Evolutionary conservation across 2,329 filamentous ascomycete species (phyloP), one percentile per base, ranked within the genome.

Genomic region (Alternaria incomplexa): DNA sequence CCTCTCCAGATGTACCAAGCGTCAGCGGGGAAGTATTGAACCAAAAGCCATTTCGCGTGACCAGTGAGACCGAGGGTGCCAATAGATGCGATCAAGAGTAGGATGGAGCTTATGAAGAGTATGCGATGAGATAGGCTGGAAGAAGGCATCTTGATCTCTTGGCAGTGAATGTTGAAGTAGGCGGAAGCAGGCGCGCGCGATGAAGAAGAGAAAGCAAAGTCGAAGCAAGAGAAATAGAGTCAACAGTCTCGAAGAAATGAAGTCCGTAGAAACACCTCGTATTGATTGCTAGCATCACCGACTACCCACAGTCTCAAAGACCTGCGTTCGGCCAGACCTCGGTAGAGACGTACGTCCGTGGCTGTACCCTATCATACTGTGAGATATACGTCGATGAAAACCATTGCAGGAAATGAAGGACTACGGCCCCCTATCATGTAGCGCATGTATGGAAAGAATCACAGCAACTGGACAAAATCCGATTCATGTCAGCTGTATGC

Each of bases 1-100:
- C 25, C 44, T 17, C 45, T 57, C 55, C 55, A 57, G 6, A 57
- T 25, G 45, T 57, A 57, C 55, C 55, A 57, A 20, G 20, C 30
- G 12, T 28, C 28, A n/a, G 20, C 28, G 10, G 55, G 44, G 20
- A 57, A 30, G 25, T 50, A 50, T 30, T n/a, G 44, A 12, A 15
- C 45, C 13, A 57, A 10, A 11, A 50, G 28, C 55, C 55, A 57
- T 36, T 43, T 48, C n/a, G 55, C 22, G 9, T 57, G 55, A 22
- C 44, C 20, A 9, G 55, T 48, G 13, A 57, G n/a, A 20, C 55
- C 28, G 12, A 57, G 15, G 15, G 55, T 57, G 20, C 22, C 20
- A 5, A 56, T 13, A 5, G 45, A 50, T 36, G 28, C 23, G 28
- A 57, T 0, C 5, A 57, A 30, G 20, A 57, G 22, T 17, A 30